Evolutionary conservation across 768 basidiomycete genomes (phyloP).

Genomic region (Agrocybe praecox): DNA sequence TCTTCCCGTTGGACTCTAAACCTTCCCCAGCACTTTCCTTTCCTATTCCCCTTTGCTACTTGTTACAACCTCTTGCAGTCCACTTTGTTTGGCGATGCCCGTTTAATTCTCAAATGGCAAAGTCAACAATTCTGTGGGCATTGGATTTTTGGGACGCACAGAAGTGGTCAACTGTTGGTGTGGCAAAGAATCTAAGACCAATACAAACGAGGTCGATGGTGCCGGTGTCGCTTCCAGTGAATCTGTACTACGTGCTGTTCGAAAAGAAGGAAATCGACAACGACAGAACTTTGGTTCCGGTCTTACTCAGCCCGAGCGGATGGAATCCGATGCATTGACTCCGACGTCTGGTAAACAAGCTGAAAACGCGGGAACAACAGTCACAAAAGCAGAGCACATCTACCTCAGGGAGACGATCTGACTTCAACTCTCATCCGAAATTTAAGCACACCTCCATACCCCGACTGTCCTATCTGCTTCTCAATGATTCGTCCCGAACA

Average conservation of each 20-base stretch:
- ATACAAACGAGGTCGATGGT: neutral
- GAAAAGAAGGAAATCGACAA: slow-evolving; percentile 13
- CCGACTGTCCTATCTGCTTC: slow-evolving; percentile 87
- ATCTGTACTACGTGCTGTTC: slow-evolving; percentile 1
- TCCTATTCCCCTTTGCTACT: slow-evolving; percentile 98
- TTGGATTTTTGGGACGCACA: slow-evolving; percentile 90
- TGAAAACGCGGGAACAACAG: neutral
- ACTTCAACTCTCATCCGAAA: slow-evolving; percentile 71
- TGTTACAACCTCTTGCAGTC: slow-evolving; percentile 97
- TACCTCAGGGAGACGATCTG: slow-evolving; percentile 56
- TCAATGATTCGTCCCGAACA: slow-evolving; percentile 76
- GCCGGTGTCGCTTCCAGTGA: neutral
- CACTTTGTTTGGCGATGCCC: slow-evolving; percentile 96
- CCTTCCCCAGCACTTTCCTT: slow-evolving; percentile 94
- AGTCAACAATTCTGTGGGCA: slow-evolving; percentile 82
- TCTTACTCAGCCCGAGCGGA: slow-evolving; percentile 17
- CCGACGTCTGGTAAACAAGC: neutral
- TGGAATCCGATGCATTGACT: neutral
- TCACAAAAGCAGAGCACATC: slow-evolving; percentile 2
- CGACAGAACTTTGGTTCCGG: slow-evolving; percentile 27
- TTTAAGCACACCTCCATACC: slow-evolving; percentile 69
- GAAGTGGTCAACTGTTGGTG: too few relatives aligned
- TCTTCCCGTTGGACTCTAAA: slow-evolving; percentile 95
- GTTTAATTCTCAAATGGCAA: too few relatives aligned
- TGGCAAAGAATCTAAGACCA: slow-evolving; percentile 2